Evolutionary conservation across 202 grass and related monocot genomes (phyloP).

Genomic region (Schoenoplectus triqueter): DNA sequence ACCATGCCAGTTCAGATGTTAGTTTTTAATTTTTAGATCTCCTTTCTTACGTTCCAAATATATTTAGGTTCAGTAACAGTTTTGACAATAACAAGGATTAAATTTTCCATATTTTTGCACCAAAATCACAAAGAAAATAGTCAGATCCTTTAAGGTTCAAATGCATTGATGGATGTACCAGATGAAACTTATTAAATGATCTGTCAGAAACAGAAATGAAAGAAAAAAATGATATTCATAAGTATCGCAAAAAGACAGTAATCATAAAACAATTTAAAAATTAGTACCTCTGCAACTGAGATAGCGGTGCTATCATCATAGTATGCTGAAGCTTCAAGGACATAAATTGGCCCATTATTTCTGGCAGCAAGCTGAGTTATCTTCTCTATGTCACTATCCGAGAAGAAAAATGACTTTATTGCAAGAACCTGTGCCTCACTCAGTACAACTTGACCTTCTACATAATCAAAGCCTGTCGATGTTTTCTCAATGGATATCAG

Average conservation of each 20-base stretch:
- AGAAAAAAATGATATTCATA: too few relatives aligned
- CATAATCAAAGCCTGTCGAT: conserved; percentile 45
- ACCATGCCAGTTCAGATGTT: too few relatives aligned
- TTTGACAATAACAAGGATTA: too few relatives aligned
- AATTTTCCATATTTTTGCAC: too few relatives aligned
- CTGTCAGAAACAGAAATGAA: too few relatives aligned
- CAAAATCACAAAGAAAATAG: too few relatives aligned
- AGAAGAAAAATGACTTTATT: conserved; percentile 63
- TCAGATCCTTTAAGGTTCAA: too few relatives aligned
- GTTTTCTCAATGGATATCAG: conserved; percentile 44
- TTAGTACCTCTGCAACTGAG: conserved; percentile 41
- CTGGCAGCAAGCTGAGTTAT: conserved; percentile 33
- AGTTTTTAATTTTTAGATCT: too few relatives aligned
- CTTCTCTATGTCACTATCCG: conserved; percentile 26
- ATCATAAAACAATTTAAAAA: not conserved
- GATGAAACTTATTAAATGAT: too few relatives aligned
- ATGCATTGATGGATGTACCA: too few relatives aligned
- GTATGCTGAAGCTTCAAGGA: conserved; percentile 57
- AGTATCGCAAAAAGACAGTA: not conserved
- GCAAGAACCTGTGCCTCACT: conserved; percentile 41
- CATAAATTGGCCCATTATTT: conserved; percentile 49
- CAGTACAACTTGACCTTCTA: conserved; percentile 61
- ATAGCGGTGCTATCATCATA: conserved; percentile 16
- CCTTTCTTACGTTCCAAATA: too few relatives aligned
- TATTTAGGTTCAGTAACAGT: too few relatives aligned